A percentile compares a stretch with the other conserved stretches of the same genome.
These are phyloP conservation scores for Lactifluus hygrophoroides DNA, from an alignment of 768 basidiomycete species.

Conservation along the genomic window DNA sequence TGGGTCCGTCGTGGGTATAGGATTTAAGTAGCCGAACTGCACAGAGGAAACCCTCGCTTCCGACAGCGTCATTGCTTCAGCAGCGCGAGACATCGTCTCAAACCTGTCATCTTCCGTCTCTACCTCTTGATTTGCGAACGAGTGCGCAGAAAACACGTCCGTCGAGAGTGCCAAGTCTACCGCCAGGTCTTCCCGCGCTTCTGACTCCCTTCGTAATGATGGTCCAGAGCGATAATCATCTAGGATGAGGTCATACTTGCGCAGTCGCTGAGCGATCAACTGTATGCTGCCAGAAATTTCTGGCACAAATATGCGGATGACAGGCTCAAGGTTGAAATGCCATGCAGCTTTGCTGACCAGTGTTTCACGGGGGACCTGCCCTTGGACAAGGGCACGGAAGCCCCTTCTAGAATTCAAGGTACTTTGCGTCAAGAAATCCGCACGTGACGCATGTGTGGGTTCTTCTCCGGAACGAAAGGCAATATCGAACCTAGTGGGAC, in stretches of 20 bases:
- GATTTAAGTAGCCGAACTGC: conserved; percentile 54
- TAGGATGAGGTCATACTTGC: conserved; percentile 35
- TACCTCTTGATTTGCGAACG: conserved; percentile 27
- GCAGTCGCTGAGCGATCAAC: conserved; percentile 33
- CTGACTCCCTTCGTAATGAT: conserved; percentile 40
- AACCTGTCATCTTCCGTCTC: conserved; percentile 30
- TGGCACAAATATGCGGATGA: conserved; percentile 36
- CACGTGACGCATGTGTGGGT: conserved; percentile 34
- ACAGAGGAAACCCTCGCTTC: conserved; percentile 46
- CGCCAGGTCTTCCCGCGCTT: conserved; percentile 52
- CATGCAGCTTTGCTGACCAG: conserved; percentile 40
- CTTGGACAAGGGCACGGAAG: conserved; percentile 44
- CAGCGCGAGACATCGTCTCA: conserved; percentile 50
- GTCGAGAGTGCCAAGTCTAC: conserved; percentile 54
- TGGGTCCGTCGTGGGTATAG: conserved; percentile 31
- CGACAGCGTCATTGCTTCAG: conserved; percentile 39
- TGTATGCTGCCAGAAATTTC: conserved; percentile 30
- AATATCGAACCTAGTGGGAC: conserved; percentile 49
- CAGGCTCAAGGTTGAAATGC: conserved; percentile 42
- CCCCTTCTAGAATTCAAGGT: conserved; percentile 43
- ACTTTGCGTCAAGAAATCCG: conserved; percentile 52
- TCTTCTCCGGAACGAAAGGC: conserved; percentile 46
- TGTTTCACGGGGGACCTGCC: conserved; percentile 34
- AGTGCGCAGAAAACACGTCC: conserved; percentile 44
- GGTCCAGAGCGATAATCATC: conserved; percentile 31